These are phyloP conservation scores for Ramichloridium luteum DNA, from an alignment of 2,329 filamentous ascomycete genomes.

Conservation along the genomic window DNA sequence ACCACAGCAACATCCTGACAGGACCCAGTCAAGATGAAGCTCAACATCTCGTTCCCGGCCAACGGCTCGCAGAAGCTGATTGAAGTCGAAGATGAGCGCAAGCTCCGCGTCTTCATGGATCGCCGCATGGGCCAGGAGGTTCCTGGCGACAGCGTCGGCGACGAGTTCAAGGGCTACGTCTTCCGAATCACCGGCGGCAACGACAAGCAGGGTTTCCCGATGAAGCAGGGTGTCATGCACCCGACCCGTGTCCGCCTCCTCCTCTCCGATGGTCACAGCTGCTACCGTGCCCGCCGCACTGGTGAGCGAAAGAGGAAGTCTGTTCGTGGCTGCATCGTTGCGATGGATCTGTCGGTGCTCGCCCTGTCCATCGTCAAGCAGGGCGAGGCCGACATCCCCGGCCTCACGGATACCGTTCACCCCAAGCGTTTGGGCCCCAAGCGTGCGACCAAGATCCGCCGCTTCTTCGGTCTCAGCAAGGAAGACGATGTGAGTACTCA, in stretches of 20 bases:
- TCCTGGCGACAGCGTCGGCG: slow-evolving; percentile 83
- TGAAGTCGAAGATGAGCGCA: slow-evolving; percentile 98
- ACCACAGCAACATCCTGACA: background rate
- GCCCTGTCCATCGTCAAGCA: slow-evolving; percentile 96
- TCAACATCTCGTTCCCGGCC: slow-evolving; percentile 81
- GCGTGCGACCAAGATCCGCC: slow-evolving; percentile 99
- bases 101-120: slow-evolving; percentile 98
- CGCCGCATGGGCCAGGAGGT: slow-evolving; percentile 94
- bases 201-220: slow-evolving; percentile 99
- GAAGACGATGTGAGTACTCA: slow-evolving; percentile 94
- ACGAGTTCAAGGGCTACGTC: slow-evolving; percentile 99
- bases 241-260: slow-evolving; percentile 97
- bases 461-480: slow-evolving; percentile 99
- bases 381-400: slow-evolving; percentile 86
- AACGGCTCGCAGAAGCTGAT: slow-evolving; percentile 99
- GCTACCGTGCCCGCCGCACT: slow-evolving; percentile 95
- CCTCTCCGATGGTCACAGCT: slow-evolving; percentile 91
- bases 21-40: slow-evolving; percentile 48
- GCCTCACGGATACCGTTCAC: slow-evolving; percentile 93
- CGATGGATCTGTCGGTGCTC: slow-evolving; percentile 85
- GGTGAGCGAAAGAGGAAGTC: slow-evolving; percentile 99
- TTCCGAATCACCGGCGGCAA: slow-evolving; percentile 99
- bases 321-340: slow-evolving; percentile 97
- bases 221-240: slow-evolving; percentile 99
- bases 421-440: slow-evolving; percentile 99